Base-by-base conservation (phyloP, 164 flowering plant genomes). In the Tetrastigma voinierianum region DNA sequence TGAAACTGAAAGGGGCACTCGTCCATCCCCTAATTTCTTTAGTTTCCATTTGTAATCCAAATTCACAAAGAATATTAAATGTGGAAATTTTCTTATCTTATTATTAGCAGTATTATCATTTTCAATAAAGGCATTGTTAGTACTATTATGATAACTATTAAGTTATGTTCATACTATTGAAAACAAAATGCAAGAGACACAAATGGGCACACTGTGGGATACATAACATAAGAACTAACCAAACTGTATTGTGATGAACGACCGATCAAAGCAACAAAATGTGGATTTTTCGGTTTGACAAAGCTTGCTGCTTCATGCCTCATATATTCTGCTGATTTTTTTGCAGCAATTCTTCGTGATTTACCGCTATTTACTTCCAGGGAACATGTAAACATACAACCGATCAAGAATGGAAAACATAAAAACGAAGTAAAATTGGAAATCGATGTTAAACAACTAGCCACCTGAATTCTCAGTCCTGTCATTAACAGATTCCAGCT, bases 161-260 rank as follows among this genome's bases (percentile, higher is more conserved):
- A 17, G 5, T 7, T 17, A 19, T 0, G 19, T 0, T 19, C 21
- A n/a, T 17, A 19, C 7, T 1, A 10, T 4, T 10, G 17, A 52
- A 52, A 20, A 52, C 21, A 52, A 19, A 52, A 5, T 17, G 56
- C 19, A 10, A 52, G 19, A 52, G n/a, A 10, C 8, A 52, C 8
- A 19, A 17, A n/a, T 52, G 21, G 10, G 10, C 7, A 52, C 2
- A 52, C 18, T 17, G 56, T n/a, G 7, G 21, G 19, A 17, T 1
- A 49, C 52, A 49, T 0, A 52, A 8, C 2, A 17, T 12, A 48
- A 54, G 55, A 62, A 19, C 61, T 58, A 56, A 75, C 73, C 71
- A 67, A 8, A 3, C 46, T 43, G 40, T 57, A 17, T 5, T 17
- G 55, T 4, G 10, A 59, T 21, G 13, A 8, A 1, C 2, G 46